These are phyloP conservation scores for Chlamydomonas eustigma DNA, from an alignment of 139 green algal genomes.

Conservation along the genomic window DNA sequence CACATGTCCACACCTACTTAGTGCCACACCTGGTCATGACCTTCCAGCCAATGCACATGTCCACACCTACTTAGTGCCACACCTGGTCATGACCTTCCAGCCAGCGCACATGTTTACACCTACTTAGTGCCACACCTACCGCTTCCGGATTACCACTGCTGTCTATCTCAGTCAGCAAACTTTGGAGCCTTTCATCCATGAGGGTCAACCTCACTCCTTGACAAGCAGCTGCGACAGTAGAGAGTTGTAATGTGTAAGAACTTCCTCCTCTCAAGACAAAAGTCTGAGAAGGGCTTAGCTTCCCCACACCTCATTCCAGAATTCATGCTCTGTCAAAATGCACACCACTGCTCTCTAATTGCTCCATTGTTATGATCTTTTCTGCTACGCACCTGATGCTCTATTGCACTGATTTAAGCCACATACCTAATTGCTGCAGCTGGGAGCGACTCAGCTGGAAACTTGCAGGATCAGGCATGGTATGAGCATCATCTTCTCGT, in stretches of 20 bases:
- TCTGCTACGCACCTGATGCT: no score
- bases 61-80: no score
- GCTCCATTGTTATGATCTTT: no score
- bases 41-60: no score
- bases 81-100: no score
- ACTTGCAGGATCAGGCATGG: background rate
- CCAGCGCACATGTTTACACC: background rate
- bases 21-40: no score
- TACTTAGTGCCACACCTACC: constrained; percentile 10
- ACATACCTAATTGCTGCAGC: background rate
- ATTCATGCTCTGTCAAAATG: background rate
- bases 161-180: constrained; percentile 2
- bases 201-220: background rate
- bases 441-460: constrained; percentile 4
- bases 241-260: background rate
- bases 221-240: background rate
- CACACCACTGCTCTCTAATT: no score
- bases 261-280: background rate
- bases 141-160: background rate
- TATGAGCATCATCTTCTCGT: no score
- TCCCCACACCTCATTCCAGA: background rate
- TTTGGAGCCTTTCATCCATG: constrained; percentile 8
- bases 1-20: no score
- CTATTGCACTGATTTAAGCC: no score
- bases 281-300: background rate